Conservation (phyloP, 2,329 filamentous ascomycete species). For the Clarireedia monteithiana region DNA sequence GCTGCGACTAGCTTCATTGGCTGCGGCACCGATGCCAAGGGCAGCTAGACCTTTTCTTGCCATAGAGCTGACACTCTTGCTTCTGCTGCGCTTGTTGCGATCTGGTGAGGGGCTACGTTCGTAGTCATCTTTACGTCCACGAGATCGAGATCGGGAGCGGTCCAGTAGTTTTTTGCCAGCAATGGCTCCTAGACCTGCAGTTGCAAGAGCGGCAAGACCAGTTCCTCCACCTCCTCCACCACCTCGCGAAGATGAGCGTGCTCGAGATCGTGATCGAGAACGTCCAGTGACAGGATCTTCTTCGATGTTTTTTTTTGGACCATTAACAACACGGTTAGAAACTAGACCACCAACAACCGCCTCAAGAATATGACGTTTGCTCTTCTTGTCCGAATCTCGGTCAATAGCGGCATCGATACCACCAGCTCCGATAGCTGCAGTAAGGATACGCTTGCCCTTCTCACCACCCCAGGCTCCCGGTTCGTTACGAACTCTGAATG, state of each 20-base stretch:
- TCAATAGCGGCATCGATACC: slow-evolving; percentile 72
- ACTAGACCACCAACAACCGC: slow-evolving; percentile 84
- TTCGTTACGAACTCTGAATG: slow-evolving; percentile 83
- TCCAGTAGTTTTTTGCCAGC: slow-evolving; percentile 53
- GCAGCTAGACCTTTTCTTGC: slow-evolving; percentile 55
- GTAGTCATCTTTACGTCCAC: slow-evolving; percentile 25
- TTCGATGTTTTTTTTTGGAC: slow-evolving; percentile 56
- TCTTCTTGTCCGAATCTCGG: slow-evolving; percentile 58
- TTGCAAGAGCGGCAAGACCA: slow-evolving; percentile 55
- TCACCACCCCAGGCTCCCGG: slow-evolving; percentile 84
- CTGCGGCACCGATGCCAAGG: slow-evolving; percentile 48
- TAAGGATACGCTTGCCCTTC: slow-evolving; percentile 86
- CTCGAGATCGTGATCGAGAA: slow-evolving; percentile 63
- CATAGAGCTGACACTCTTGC: slow-evolving; percentile 57
- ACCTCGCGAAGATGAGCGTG: slow-evolving; percentile 45
- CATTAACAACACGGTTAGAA: slow-evolving; percentile 79
- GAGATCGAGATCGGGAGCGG: slow-evolving; percentile 42
- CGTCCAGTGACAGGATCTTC: slow-evolving; percentile 40
- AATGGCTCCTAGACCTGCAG: slow-evolving; percentile 52
- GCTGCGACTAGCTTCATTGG: slow-evolving; percentile 13
- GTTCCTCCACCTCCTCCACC: slow-evolving; percentile 37
- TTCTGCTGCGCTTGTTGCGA: slow-evolving; percentile 45
- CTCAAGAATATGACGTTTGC: slow-evolving; percentile 78
- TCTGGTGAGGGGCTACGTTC: slow-evolving; percentile 25
- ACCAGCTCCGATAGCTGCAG: slow-evolving; percentile 77